Percentiles rank a stretch among this genome's conserved stretches.
phyloP scores from a whole-genome alignment of 2,329 filamentous ascomycete species.

The Fusarium sp. region DNA sequence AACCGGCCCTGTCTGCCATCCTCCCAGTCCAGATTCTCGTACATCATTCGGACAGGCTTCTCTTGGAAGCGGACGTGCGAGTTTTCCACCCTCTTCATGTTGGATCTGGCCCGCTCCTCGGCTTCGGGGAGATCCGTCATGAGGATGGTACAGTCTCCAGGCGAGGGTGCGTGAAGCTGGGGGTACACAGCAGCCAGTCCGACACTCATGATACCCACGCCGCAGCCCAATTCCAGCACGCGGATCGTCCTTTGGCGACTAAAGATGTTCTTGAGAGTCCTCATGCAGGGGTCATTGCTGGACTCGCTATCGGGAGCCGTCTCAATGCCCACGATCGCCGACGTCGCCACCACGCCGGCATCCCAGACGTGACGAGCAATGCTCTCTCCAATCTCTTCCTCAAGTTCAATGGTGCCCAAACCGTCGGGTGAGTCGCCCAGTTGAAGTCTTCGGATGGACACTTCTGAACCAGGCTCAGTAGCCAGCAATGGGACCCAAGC shows the following conservation, averaged over 20 bases:
- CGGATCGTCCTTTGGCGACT: slow-evolving; percentile 47
- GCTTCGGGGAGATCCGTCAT: slow-evolving; percentile 69
- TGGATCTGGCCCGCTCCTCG: slow-evolving; percentile 60
- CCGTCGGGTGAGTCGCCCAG: slow-evolving; percentile 39
- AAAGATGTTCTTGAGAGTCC: slow-evolving; percentile 48
- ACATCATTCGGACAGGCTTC: slow-evolving; percentile 51
- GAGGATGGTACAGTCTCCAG: slow-evolving; percentile 52
- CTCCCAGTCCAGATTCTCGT: slow-evolving; percentile 70
- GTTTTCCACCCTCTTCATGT: slow-evolving; percentile 54
- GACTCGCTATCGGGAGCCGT: slow-evolving; percentile 42
- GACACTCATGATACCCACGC: slow-evolving; percentile 67
- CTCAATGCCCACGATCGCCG: slow-evolving; percentile 47
- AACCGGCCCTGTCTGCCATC: slow-evolving; percentile 60
- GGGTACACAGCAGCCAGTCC: slow-evolving; percentile 57
- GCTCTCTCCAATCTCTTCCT: slow-evolving; percentile 70
- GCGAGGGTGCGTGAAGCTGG: slow-evolving; percentile 25
- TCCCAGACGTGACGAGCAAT: slow-evolving; percentile 72
- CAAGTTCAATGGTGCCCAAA: slow-evolving; percentile 54
- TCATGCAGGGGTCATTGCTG: slow-evolving; percentile 46
- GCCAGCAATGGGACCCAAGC: slow-evolving; percentile 54
- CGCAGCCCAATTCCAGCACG: slow-evolving; percentile 67
- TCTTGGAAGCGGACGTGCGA: slow-evolving; percentile 28
- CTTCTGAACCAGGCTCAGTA: slow-evolving; percentile 34
- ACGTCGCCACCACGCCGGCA: slow-evolving; percentile 61
- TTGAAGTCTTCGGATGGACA: slow-evolving; percentile 47